These are phyloP conservation scores for Pueraria montana DNA, from an alignment of 306 rosid species.

Conservation along the genomic window DNA sequence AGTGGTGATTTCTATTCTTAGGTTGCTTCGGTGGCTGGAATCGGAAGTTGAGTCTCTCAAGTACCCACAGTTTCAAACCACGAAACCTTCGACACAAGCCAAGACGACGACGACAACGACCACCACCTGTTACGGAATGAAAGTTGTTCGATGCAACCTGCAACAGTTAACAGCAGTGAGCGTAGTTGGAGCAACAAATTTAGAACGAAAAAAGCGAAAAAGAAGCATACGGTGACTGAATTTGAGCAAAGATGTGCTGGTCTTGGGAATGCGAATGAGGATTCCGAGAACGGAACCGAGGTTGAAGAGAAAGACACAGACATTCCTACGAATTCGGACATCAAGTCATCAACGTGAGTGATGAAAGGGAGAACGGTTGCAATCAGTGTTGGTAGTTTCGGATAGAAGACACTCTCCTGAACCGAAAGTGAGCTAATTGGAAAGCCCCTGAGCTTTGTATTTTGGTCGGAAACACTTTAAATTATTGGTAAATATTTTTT, in stretches of 20 bases:
- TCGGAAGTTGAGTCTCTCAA: slow-evolving; percentile 61
- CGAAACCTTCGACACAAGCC: slow-evolving; percentile 64
- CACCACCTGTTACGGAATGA: slow-evolving; percentile 31
- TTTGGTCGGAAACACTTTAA: too few relatives aligned
- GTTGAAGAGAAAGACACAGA: slow-evolving; percentile 55
- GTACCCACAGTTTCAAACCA: slow-evolving; percentile 71
- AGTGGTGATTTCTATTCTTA: slow-evolving; percentile 55
- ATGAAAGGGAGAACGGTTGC: slow-evolving; percentile 23
- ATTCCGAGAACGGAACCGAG: slow-evolving; percentile 46
- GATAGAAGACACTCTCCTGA: not conserved
- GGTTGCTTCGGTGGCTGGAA: slow-evolving; percentile 49
- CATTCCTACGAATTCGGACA: slow-evolving; percentile 47
- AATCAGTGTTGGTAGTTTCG: slow-evolving; percentile 6
- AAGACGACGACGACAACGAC: slow-evolving; percentile 24
- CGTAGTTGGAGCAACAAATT: not conserved
- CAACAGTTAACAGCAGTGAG: not conserved
- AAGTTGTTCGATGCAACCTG: slow-evolving; percentile 59
- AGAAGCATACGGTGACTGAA: slow-evolving; percentile 47
- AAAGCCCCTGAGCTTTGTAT: too few relatives aligned
- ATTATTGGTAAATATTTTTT: too few relatives aligned
- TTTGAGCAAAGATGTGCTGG: slow-evolving; percentile 47
- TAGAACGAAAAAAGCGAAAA: not conserved
- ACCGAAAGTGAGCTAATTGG: not conserved
- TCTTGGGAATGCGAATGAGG: slow-evolving; percentile 45
- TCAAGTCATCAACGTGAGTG: slow-evolving; percentile 12